These are phyloP conservation scores for Chenopodium formosanum DNA, from an alignment of 148 eudicot genomes.

Conservation along the genomic window DNA sequence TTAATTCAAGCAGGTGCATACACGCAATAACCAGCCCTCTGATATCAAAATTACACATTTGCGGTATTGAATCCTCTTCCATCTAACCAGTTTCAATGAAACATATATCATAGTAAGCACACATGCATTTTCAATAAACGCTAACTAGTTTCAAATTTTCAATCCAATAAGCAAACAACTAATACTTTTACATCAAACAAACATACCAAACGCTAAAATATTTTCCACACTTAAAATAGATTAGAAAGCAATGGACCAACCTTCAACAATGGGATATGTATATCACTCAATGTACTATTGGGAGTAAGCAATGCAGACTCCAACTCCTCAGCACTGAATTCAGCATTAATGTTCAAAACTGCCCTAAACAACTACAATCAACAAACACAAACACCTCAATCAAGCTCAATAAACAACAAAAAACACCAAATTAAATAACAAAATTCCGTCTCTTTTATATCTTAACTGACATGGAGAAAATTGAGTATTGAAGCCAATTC, in stretches of 20 bases:
- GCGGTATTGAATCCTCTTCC: not conserved
- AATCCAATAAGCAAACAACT: not conserved
- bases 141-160: not conserved
- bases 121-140: not conserved
- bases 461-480: slow-evolving; percentile 70
- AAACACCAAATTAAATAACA: not conserved
- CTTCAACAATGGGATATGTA: slow-evolving; percentile 93
- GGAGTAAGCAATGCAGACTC: slow-evolving; percentile 89
- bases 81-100: not conserved
- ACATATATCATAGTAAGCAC: not conserved
- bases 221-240: not conserved
- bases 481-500: slow-evolving; percentile 85
- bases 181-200: not conserved
- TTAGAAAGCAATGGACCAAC: slow-evolving; percentile 42
- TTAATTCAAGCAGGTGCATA: not conserved
- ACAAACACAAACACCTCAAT: slow-evolving; percentile 24
- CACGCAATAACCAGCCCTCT: not conserved
- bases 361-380: slow-evolving; percentile 73
- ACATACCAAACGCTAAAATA: slow-evolving; percentile 2
- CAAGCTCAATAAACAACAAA: slow-evolving; percentile 27
- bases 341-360: slow-evolving; percentile 71
- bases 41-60: not conserved
- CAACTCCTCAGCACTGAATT: slow-evolving; percentile 90
- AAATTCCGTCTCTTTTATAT: slow-evolving; percentile 8
- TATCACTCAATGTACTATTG: slow-evolving; percentile 67